A percentile compares a stretch with the other conserved stretches of the same genome.
Evolutionary conservation across 1,139 yeast species (phyloP).

Genomic region (Suhomyces chickasaworum): DNA sequence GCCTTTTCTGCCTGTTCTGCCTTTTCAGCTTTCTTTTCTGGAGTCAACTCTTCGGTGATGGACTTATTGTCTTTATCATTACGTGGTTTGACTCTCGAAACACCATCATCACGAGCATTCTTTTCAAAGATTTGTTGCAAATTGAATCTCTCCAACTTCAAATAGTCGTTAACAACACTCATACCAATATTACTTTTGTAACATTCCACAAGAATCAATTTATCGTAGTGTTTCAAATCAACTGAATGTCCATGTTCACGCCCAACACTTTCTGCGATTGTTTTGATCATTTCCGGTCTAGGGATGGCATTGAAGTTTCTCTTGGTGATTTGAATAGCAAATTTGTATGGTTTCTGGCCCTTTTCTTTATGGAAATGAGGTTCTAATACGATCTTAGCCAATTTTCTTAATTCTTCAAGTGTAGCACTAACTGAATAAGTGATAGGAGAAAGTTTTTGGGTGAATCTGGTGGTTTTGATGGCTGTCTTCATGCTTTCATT

Average conservation of each 20-base stretch:
- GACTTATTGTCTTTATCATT: constrained; percentile 6
- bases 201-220: constrained; percentile 80
- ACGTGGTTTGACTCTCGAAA: constrained; percentile 18
- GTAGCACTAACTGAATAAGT: constrained; percentile 74
- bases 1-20: no score
- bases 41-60: background rate
- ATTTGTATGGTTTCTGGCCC: constrained; percentile 53
- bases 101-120: constrained; percentile 25
- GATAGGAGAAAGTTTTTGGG: constrained; percentile 82
- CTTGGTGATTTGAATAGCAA: constrained; percentile 79
- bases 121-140: constrained; percentile 65
- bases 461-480: constrained; percentile 63
- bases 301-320: constrained; percentile 76
- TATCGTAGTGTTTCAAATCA: constrained; percentile 78
- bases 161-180: constrained; percentile 72
- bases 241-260: constrained; percentile 72
- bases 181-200: constrained; percentile 82
- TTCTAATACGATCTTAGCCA: constrained; percentile 57
- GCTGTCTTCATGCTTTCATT: constrained; percentile 54
- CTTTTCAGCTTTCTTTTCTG: no score
- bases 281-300: constrained; percentile 67
- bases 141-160: constrained; percentile 56
- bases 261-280: constrained; percentile 74
- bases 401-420: constrained; percentile 61
- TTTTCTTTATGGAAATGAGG: constrained; percentile 67